Evolutionary conservation across 163 green algal species (phyloP), one percentile per base, ranked within the genome.

Genomic region (Coccomyxa subellipsoidea): DNA sequence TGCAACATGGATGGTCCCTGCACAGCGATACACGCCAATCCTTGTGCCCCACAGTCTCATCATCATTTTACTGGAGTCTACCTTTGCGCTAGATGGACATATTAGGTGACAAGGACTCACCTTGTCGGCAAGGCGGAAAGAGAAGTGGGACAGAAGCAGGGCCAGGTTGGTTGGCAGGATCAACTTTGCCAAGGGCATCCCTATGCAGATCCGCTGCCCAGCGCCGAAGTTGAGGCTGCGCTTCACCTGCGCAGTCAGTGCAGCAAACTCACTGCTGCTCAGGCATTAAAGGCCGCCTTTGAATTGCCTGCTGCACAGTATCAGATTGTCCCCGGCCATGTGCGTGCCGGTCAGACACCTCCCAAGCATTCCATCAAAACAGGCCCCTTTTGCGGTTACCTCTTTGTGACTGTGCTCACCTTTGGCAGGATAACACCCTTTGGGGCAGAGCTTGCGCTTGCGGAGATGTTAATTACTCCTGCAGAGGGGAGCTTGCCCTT

Each of bases 171-270:
- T 88, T n/a, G 88, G 78, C 69, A 89, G 84, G 82, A 90, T 88
- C 54, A 92, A 84, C 84, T 91, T 90, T 38, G 90, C 90, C 71
- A 94, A 85, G 0, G 82, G 87, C 84, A 93, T 89, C 0, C 90
- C 90, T 71, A 94, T 88, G 71, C 90, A 94, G 85, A 86, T 88
- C 76, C 90, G 87, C 1, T 87, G 89, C 0, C 90, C 90, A 82
- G 91, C 85, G 77, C 72, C 85, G 81, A 92, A 92, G 0, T 89
- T 89, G 85, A 93, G 90, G 84, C 2, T 73, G 29, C 66, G 27
- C 66, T 34, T 73, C 1, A 73, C 66, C 66, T 73, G 66, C 27
- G 2, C 66, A 73, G 66, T 23, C 27, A 73, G 18, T 23, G 23
- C 47, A 27, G 15, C 23, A 2, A 59, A 12, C 3, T 12, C 47